These are phyloP conservation scores for Leccinum longicurvipes DNA, from an alignment of 768 basidiomycete genomes.

Conservation along the genomic window DNA sequence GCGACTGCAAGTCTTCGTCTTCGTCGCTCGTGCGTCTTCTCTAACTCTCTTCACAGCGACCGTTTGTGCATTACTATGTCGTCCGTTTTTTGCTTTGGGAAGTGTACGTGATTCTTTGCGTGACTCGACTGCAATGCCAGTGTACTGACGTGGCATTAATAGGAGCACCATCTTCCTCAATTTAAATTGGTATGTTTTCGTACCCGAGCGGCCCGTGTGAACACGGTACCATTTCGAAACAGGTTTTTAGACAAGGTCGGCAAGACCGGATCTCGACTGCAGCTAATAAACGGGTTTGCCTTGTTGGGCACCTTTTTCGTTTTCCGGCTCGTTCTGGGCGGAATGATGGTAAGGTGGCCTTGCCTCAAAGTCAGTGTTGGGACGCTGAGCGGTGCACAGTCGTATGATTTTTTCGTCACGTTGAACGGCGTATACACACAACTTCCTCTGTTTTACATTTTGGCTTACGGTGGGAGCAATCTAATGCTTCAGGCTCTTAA, in stretches of 20 bases:
- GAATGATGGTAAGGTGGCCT: constrained; percentile 33
- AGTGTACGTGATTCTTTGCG: constrained; percentile 40
- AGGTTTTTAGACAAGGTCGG: constrained; percentile 80
- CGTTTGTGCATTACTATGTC: constrained; percentile 79
- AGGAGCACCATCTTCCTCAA: constrained; percentile 87
- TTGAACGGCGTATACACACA: constrained; percentile 52
- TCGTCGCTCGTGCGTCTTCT: not conserved
- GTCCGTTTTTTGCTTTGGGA: constrained; percentile 83
- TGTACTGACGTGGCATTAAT: constrained; percentile 3
- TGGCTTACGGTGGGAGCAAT: constrained; percentile 57
- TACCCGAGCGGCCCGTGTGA: not conserved
- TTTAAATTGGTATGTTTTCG: constrained; percentile 68
- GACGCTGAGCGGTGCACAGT: constrained; percentile 39
- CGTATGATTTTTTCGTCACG: constrained; percentile 61
- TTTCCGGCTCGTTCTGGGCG: constrained; percentile 71
- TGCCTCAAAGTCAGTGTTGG: not conserved
- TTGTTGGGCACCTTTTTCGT: constrained; percentile 68
- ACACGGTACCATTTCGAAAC: not conserved
- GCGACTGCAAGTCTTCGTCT: constrained; percentile 55
- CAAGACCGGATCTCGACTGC: constrained; percentile 62
- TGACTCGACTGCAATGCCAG: not conserved
- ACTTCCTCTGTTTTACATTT: constrained; percentile 48
- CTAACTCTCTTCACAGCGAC: constrained; percentile 40
- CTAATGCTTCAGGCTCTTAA: constrained; percentile 69
- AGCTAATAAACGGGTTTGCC: constrained; percentile 68